Evolutionary conservation across 78 protist genomes (phyloP).

Genomic region (slime mould (Dictyostelium discoideum)): DNA sequence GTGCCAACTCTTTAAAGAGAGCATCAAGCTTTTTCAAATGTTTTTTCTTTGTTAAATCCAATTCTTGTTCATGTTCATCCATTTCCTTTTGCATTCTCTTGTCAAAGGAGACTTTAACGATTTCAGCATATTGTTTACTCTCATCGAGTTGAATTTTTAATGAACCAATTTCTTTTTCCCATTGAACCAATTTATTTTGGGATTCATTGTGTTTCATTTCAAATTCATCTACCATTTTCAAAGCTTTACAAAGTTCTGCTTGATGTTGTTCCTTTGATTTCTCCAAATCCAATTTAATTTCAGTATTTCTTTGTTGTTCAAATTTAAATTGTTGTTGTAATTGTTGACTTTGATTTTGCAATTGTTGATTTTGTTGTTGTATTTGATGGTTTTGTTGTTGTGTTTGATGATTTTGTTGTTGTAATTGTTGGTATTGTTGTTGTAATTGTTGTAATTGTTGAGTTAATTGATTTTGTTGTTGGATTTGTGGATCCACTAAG

Average conservation of each 20-base stretch:
- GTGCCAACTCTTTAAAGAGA: not conserved
- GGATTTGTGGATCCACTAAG: not conserved
- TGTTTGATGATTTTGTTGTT: not conserved
- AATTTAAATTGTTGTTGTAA: not conserved
- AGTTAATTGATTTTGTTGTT: not conserved
- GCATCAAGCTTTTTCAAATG: not conserved
- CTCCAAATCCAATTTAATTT: not conserved
- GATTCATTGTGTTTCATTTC: not conserved
- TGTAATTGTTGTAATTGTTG: not conserved
- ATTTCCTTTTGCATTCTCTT: slow-evolving; percentile 5
- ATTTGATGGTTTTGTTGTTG: not conserved
- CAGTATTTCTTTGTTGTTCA: not conserved
- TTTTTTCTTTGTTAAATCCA: not conserved
- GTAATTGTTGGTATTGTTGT: not conserved
- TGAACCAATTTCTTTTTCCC: not conserved
- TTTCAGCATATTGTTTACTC: not conserved
- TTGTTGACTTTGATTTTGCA: not conserved
- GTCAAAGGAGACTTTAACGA: not conserved
- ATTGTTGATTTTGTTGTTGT: not conserved
- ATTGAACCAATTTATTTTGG: not conserved
- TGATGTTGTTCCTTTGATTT: not conserved
- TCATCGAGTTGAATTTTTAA: not conserved
- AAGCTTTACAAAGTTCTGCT: not conserved
- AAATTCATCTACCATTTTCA: not conserved
- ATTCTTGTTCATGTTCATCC: not conserved